Evolutionary conservation across 192 early-diverging fungal genomes (phyloP), one percentile per base, ranked within the genome.

Genomic region (Backusella macrospora): DNA sequence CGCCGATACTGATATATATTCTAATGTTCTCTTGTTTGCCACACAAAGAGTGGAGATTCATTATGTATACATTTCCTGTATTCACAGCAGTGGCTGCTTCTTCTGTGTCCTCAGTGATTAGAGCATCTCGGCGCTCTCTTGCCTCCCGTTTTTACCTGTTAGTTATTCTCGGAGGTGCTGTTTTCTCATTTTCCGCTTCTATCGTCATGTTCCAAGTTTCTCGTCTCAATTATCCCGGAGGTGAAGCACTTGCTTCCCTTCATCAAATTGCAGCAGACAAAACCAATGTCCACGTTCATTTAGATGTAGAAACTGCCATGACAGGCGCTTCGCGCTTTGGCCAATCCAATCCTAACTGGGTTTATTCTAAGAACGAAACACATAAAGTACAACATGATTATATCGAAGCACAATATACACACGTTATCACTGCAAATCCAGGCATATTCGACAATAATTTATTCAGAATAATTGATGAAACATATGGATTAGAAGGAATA

Each of bases 41-140:
- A 13, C 97, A 99, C 81, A 99, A 99, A 79, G 97, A 99, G 75
- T 96, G 95, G 94, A 84, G 97, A 14, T 99, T 99, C 77, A 87
- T 99, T 1, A 78, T 97, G 3, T 95, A 96, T 29, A 85, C 87
- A 14, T 83, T 99, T 13, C 96, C 96, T 0, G 73, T 98, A 4
- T 73, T 95, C 64, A 96, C 96, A 69, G 44, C 88, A 5, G 88
- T 85, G 66, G 93, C 94, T 6, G 93, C 89, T 0, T 65, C 84
- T 14, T 81, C 76, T 5, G 69, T 91, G 6, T 73, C 81, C 21
- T 76, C 62, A 59, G 42, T 87, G 70, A 88, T 81, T 48, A 83
- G 75, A 15, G 45, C 63, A 23, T 59, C 62, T 1, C 43, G 52
- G 14, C n/a, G 81, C 47, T 83, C 85, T 26, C 18, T 81, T 15